A percentile compares a stretch with the other conserved stretches of the same genome.
phyloP scores from a whole-genome alignment of 1,139 yeast genomes.

The Scheffersomyces stambukii region DNA sequence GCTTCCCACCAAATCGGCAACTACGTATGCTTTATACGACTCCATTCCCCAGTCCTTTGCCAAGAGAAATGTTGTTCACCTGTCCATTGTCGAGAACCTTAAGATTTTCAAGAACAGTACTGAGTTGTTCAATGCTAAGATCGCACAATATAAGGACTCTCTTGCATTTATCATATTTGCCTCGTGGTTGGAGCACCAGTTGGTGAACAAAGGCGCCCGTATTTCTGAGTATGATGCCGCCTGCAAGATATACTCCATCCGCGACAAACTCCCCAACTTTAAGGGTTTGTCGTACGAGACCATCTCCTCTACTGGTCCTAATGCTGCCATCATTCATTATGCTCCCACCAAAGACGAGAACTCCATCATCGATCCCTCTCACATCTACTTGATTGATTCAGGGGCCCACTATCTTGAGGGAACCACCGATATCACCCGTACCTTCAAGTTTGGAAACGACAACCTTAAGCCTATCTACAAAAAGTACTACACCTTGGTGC shows the following conservation, averaged over 20 bases:
- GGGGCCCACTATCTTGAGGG: conserved; percentile 59
- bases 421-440: conserved; percentile 57
- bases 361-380: conserved; percentile 36
- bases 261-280: conserved; percentile 42
- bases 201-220: conserved; percentile 20
- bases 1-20: conserved; percentile 27
- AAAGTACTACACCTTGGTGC: conserved; percentile 47
- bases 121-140: conserved; percentile 34
- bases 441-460: conserved; percentile 38
- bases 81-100: conserved; percentile 32
- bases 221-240: conserved; percentile 43
- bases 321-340: conserved; percentile 54
- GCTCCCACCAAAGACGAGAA: conserved; percentile 44
- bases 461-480: conserved; percentile 21
- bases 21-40: conserved; percentile 32
- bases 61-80: conserved; percentile 20
- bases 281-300: conserved; percentile 52
- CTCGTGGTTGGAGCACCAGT: conserved; percentile 40
- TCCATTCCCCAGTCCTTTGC: conserved; percentile 27
- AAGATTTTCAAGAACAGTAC: conserved; percentile 36
- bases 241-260: conserved; percentile 36
- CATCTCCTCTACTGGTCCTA: conserved; percentile 52
- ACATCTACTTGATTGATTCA: conserved; percentile 46
- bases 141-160: conserved; percentile 44
- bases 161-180: conserved; percentile 37